Conservation (phyloP, 2,329 filamentous ascomycete genomes). For the Alternaria longipes region DNA sequence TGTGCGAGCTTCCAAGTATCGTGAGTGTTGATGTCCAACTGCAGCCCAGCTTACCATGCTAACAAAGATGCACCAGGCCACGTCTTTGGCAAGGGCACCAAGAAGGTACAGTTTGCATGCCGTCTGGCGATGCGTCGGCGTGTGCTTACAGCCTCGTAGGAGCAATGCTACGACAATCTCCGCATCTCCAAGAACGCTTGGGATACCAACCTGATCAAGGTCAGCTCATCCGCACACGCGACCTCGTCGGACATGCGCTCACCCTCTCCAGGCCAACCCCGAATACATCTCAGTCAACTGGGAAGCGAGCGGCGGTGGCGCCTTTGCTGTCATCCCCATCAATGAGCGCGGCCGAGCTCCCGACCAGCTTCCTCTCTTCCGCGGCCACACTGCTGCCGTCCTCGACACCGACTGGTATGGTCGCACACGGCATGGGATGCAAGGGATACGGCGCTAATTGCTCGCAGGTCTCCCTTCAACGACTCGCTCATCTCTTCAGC, state of each 20-base stretch:
- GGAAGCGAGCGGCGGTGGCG: constrained; percentile 94
- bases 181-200: constrained; percentile 98
- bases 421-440: neutral
- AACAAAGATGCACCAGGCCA: constrained; percentile 71
- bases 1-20: constrained; percentile 77
- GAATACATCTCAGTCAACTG: constrained; percentile 98
- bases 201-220: constrained; percentile 99
- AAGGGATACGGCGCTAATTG: constrained; percentile 23
- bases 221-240: constrained; percentile 57
- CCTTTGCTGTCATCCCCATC: constrained; percentile 94
- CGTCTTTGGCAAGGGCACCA: constrained; percentile 94
- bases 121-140: neutral
- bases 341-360: constrained; percentile 89
- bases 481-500: constrained; percentile 91
- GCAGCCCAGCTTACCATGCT: constrained; percentile 38
- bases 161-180: constrained; percentile 98
- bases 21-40: constrained; percentile 54
- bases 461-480: constrained; percentile 88
- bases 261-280: constrained; percentile 78
- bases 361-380: constrained; percentile 92
- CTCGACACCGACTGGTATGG: constrained; percentile 93
- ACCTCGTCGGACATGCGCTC: constrained; percentile 40
- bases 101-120: constrained; percentile 67
- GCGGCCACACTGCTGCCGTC: constrained; percentile 93
- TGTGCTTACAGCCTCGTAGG: constrained; percentile 57